Percentiles rank a stretch among this genome's conserved stretches.
phyloP scores from a whole-genome alignment of 768 basidiomycete species.

The Trametes cubensis region DNA sequence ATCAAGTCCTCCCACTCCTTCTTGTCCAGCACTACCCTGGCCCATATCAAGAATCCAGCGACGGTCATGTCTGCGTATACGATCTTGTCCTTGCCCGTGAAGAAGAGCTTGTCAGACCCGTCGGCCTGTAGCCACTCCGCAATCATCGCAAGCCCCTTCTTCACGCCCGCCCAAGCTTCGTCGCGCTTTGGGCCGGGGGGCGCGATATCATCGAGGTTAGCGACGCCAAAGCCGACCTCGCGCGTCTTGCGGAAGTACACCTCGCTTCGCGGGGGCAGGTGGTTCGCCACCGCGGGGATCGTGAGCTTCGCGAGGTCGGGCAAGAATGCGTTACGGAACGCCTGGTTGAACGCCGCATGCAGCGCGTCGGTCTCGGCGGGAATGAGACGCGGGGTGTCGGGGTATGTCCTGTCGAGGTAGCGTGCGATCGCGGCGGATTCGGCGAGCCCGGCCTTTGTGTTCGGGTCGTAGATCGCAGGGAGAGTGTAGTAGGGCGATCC shows the following conservation, averaged over 20 bases:
- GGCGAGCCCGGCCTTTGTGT: conserved; percentile 23
- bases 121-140: conserved; percentile 37
- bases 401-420: conserved; percentile 35
- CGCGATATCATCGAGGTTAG: conserved; percentile 40
- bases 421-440: conserved; percentile 35
- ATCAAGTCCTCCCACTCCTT: conserved; percentile 38
- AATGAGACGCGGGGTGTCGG: conserved; percentile 38
- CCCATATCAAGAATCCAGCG: conserved; percentile 41
- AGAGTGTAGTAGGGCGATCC: conserved; percentile 31
- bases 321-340: background rate
- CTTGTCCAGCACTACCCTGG: conserved; percentile 33
- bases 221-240: conserved; percentile 34
- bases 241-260: conserved; percentile 44
- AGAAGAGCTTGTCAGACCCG: conserved; percentile 34
- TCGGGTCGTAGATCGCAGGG: conserved; percentile 36
- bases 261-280: conserved; percentile 40
- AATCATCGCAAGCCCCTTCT: conserved; percentile 32
- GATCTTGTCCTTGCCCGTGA: conserved; percentile 38
- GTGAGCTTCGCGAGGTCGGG: conserved; percentile 9
- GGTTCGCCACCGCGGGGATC: conserved; percentile 12
- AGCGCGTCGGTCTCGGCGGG: conserved; percentile 36
- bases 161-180: conserved; percentile 33
- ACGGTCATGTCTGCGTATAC: conserved; percentile 42
- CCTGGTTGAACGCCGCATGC: conserved; percentile 29
- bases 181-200: conserved; percentile 32